Base-by-base conservation (phyloP, 2,329 filamentous ascomycete genomes). In the Diplocarpon mali region DNA sequence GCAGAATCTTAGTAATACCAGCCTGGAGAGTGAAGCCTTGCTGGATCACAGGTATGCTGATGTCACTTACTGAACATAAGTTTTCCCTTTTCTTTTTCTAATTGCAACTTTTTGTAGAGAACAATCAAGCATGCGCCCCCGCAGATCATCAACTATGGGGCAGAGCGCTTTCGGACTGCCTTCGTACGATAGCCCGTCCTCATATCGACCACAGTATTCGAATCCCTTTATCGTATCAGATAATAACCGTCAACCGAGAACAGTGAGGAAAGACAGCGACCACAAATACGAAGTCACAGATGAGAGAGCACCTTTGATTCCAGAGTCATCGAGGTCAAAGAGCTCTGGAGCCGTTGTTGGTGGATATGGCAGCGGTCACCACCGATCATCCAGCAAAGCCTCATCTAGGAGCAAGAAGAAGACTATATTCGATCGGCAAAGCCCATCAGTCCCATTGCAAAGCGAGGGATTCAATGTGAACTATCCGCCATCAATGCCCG, bases 1-100 rank as follows among this genome's bases (percentile, higher is more conserved):
- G 47, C 64, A 67, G 36, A 86, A 84, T 60, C 60, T 80, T 51
- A 96, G 90, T 66, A 80, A 75, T 56, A 88, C 85, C 1, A 96
- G 90, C 63, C 69, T 96, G 51, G 90, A 95, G 54, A 95, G 88
- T 62, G 83, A 94, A 60, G 81, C 78, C 7, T 68, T 96, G 54
- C 69, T 96, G 14, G 90, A 96, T 64, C 90, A 96, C 64, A 77
- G 87, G 79, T 84, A 66, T 50, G 67, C 51, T 38, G 14, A 20
- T 13, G 27, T 15, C 12, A 45, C 14, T 14, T 55, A 41, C 14
- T 15, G 32, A 16, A 10, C 5, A 6, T 13, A 28, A 16, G 32
- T 17, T 11, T 41, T 51, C 54, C 45, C 55, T 39, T n/a, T 40
- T 24, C 7, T 24, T 24, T 7, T 24, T 24, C 20, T 24, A 24